phyloP scores from a whole-genome alignment of 768 basidiomycete species.

The Termitomyces sp. region DNA sequence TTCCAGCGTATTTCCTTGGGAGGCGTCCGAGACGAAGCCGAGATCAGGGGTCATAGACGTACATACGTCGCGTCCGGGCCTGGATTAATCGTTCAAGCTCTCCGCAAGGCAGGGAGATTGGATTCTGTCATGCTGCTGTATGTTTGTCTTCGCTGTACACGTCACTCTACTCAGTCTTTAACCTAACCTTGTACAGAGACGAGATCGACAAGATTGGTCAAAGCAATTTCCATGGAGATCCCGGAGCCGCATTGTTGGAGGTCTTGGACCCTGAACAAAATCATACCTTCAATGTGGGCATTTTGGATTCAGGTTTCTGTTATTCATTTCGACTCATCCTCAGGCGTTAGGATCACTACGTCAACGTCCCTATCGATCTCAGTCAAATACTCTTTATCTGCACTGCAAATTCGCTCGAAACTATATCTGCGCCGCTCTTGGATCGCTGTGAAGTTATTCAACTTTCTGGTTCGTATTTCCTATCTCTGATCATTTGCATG shows the following conservation, averaged over 20 bases:
- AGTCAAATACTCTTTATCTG: constrained; percentile 90
- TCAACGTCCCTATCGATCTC: constrained; percentile 85
- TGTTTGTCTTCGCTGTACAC: constrained; percentile 14
- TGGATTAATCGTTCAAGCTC: constrained; percentile 80
- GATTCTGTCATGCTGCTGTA: constrained; percentile 79
- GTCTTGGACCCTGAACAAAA: constrained; percentile 96
- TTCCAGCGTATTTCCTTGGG: constrained; percentile 93
- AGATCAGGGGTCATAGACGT: constrained; percentile 50
- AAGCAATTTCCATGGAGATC: constrained; percentile 89
- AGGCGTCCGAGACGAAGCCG: constrained; percentile 90
- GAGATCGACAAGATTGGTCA: constrained; percentile 92
- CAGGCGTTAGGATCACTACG: constrained; percentile 74
- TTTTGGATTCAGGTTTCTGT: neutral
- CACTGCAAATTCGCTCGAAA: constrained; percentile 87
- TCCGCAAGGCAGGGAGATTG: constrained; percentile 76
- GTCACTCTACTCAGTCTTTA: constrained; percentile 7
- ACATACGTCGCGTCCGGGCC: constrained; percentile 93
- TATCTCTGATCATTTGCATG: neutral
- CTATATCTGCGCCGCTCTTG: constrained; percentile 82
- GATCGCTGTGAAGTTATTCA: constrained; percentile 91
- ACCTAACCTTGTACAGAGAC: constrained; percentile 41
- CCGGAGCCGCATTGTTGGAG: constrained; percentile 85
- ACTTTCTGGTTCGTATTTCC: constrained; percentile 52
- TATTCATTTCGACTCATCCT: neutral
- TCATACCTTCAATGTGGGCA: constrained; percentile 66